Conservation (phyloP, 108 stramenopile species). For the Licmophora abbreviata region DNA sequence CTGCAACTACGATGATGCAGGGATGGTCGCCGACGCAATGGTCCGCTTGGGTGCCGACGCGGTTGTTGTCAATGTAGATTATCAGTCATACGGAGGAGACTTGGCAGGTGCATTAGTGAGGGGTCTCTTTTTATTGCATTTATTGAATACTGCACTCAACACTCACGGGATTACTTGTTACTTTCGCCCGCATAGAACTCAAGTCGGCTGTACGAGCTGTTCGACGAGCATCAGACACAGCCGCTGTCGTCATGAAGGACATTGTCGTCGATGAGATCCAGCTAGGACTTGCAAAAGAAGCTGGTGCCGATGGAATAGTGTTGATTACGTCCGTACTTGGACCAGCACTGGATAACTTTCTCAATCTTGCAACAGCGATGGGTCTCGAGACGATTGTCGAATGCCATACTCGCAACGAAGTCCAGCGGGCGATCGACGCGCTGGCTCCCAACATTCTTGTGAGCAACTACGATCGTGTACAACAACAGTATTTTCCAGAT, state of each 20-base stretch:
- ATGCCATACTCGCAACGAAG: slow-evolving; percentile 83
- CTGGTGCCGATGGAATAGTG: slow-evolving; percentile 80
- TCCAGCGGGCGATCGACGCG: slow-evolving; percentile 68
- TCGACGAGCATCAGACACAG: slow-evolving; percentile 43
- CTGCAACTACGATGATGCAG: too few species aligned
- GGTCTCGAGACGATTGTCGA: slow-evolving; percentile 87
- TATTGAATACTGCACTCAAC: too few species aligned
- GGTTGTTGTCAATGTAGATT: slow-evolving; percentile 87
- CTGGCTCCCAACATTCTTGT: slow-evolving; percentile 80
- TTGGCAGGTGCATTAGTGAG: too few species aligned
- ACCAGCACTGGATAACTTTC: slow-evolving; percentile 72
- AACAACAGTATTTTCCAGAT: slow-evolving; percentile 47
- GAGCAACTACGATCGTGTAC: slow-evolving; percentile 74
- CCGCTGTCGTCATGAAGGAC: slow-evolving; percentile 88
- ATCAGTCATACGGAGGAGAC: slow-evolving; percentile 78
- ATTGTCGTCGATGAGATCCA: slow-evolving; percentile 90
- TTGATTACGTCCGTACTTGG: slow-evolving; percentile 78
- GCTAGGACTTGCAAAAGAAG: slow-evolving; percentile 81
- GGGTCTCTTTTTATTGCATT: too few species aligned
- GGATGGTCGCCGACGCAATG: slow-evolving; percentile 85
- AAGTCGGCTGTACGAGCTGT: slow-evolving; percentile 68
- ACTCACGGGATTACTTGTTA: too few species aligned
- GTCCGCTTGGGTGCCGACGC: slow-evolving; percentile 81
- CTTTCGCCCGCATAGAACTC: too few species aligned
- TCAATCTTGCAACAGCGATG: slow-evolving; percentile 78